Evolutionary conservation across 441 rosid genomes (phyloP), one percentile per base, ranked within the genome.

Genomic region (Eruca vesicaria): DNA sequence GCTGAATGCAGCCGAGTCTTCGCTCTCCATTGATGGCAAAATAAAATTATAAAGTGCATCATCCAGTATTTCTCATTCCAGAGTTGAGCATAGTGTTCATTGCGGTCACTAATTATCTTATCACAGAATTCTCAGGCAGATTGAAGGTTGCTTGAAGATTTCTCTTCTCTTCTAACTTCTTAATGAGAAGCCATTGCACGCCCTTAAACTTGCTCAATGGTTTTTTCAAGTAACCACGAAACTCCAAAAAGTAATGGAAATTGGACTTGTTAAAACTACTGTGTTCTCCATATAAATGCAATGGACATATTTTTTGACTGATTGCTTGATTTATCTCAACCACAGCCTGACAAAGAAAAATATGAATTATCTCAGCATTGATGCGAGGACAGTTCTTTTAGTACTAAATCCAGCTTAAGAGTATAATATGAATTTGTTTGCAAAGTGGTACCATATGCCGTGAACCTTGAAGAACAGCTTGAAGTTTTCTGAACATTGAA

Each of bases 81-180:
- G n/a, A n/a, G n/a, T n/a, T n/a, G n/a, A n/a, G n/a, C n/a, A 81
- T 90, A 96, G 74, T 77, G 80, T 9, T 83, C 91, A 56, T 85
- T 79, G 72, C 81, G 87, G 67, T 93, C 97, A 15, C 71, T 52
- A 20, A 83, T 70, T 84, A 96, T 78, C 69, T 81, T 77, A 71
- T 84, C 74, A 83, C 88, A 69, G 69, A 63, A 43, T 68, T 75
- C 69, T 90, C 91, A 5, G 96, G 97, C 35, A 96, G 83, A 91
- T 89, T 80, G 91, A 69, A n/a, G 89, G 84, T 36, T n/a, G 93
- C 97, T 82, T 92, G 89, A 72, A 96, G 87, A 80, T 88, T 89
- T 80, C 90, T 96, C 90, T 96, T 97, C 83, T 96, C 97, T 82
- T 91, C 98, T 69, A 96, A 94, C 88, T 90, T 96, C 82, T 91